Base-by-base conservation (phyloP, 2,329 filamentous ascomycete genomes). In the Aspergillus jensenii region DNA sequence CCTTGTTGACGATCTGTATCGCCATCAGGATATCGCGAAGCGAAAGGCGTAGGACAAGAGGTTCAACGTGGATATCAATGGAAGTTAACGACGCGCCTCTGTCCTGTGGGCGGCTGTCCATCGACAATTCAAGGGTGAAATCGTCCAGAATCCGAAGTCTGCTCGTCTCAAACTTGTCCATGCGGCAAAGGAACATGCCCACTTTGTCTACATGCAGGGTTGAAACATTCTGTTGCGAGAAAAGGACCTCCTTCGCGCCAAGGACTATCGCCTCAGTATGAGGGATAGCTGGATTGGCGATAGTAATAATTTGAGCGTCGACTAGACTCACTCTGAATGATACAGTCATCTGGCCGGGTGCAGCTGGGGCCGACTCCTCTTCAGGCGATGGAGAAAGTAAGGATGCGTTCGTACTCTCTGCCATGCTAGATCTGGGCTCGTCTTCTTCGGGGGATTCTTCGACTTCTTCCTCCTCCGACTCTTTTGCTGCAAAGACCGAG, bases 151-250 rank as follows among this genome's bases (percentile, higher is more conserved):
- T 96, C 17, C 95, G 87, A 47, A 99, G 82, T 39, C 91, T 87
- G 41, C 89, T 93, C 3, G 90, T 92, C 65, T 99, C 93, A 66
- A 98, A 98, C 62, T 88, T 90, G 74, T 99, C 96, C 95, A 99
- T 99, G 12, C 95, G 90, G 71, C 96, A 99, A 33, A 99, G 76
- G 73, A 97, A 99, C 95, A 99, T 99, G 66, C 95, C 95, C 53
- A 98, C 85, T 69, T 98, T 88, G 7, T 91, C 93, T 3, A 99
- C 87, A 70, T 99, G 93, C 70, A 99, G 84, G 1, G 95, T 97
- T 65, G 96, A 84, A 8, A 93, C 91, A 77, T 98, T 91, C 73
- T 99, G 96, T 67, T 96, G 90, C 2, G 93, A 96, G 11, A 98
- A 82, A 2, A 98, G 82, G 12, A 98, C 87, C 72, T 99, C 93